Percentiles rank a stretch among this genome's conserved stretches.
Evolutionary conservation across 768 basidiomycete species (phyloP).

Genomic region (Exsudoporus frostii): DNA sequence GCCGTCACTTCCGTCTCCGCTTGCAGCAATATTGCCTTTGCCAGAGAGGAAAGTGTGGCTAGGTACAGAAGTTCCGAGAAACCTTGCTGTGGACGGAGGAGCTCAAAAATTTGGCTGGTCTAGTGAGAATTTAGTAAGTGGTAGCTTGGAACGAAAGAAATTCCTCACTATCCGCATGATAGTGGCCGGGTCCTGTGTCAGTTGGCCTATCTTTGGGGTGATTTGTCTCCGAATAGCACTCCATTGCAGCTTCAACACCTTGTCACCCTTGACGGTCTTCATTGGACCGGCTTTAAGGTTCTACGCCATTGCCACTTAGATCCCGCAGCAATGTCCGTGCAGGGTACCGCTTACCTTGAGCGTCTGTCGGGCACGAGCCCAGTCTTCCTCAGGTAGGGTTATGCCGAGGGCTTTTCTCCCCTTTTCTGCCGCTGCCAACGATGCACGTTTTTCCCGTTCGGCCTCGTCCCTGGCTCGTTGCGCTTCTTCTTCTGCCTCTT

Average conservation of each 20-base stretch:
- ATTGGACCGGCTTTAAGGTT: slow-evolving; percentile 63
- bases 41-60: slow-evolving; percentile 81
- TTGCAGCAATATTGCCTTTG: slow-evolving; percentile 85
- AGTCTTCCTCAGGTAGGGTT: slow-evolving; percentile 59
- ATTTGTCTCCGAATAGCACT: slow-evolving; percentile 70
- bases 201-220: slow-evolving; percentile 82
- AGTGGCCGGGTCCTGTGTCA: slow-evolving; percentile 65
- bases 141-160: slow-evolving; percentile 4
- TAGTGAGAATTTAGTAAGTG: slow-evolving; percentile 20
- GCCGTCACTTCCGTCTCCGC: slow-evolving; percentile 93
- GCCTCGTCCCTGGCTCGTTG: slow-evolving; percentile 33
- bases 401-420: slow-evolving; percentile 47
- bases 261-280: slow-evolving; percentile 58
- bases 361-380: slow-evolving; percentile 51
- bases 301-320: slow-evolving; percentile 35
- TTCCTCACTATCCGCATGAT: slow-evolving; percentile 63
- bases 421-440: slow-evolving; percentile 37
- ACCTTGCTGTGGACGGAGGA: slow-evolving; percentile 34
- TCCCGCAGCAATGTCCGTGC: slow-evolving; percentile 18
- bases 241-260: slow-evolving; percentile 57
- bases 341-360: slow-evolving; percentile 45
- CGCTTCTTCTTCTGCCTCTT: slow-evolving; percentile 30
- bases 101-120: slow-evolving; percentile 42
- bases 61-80: slow-evolving; percentile 50
- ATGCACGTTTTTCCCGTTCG: slow-evolving; percentile 35